Evolutionary conservation across 306 rosid species (phyloP).

Genomic region (Urtica urens): DNA sequence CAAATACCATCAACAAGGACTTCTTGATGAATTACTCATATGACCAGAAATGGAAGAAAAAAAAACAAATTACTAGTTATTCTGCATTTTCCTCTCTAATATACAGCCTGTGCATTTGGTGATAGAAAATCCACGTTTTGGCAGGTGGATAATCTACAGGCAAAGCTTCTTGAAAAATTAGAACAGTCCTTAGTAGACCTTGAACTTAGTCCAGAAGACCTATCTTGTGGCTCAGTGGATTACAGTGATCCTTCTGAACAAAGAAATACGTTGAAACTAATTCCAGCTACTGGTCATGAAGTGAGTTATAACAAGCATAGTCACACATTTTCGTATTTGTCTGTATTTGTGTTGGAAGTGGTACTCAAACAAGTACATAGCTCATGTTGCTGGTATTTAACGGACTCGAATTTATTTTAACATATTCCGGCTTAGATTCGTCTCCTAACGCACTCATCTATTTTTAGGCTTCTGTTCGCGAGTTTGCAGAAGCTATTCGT

Average conservation of each 20-base stretch:
- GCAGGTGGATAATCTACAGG: constrained; percentile 78
- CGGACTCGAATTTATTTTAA: background rate
- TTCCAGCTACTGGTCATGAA: constrained; percentile 47
- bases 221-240: constrained; percentile 35
- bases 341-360: constrained; percentile 1
- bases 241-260: constrained; percentile 19
- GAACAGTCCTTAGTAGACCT: constrained; percentile 63
- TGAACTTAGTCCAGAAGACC: constrained; percentile 48
- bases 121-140: constrained; percentile 24
- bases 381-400: background rate
- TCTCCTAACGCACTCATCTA: background rate
- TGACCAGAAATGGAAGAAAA: background rate
- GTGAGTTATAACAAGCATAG: constrained; percentile 29
- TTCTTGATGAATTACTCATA: background rate
- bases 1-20: background rate
- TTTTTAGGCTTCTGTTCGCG: constrained; percentile 49
- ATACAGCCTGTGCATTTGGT: constrained; percentile 17
- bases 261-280: constrained; percentile 17
- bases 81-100: constrained; percentile 5
- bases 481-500: constrained; percentile 60
- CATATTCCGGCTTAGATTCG: background rate
- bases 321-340: constrained; percentile 19
- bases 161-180: constrained; percentile 64
- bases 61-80: constrained; percentile 1
- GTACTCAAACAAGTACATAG: background rate